Conservation (phyloP, 2,329 filamentous ascomycete genomes). For the Coniochaeta sp. region DNA sequence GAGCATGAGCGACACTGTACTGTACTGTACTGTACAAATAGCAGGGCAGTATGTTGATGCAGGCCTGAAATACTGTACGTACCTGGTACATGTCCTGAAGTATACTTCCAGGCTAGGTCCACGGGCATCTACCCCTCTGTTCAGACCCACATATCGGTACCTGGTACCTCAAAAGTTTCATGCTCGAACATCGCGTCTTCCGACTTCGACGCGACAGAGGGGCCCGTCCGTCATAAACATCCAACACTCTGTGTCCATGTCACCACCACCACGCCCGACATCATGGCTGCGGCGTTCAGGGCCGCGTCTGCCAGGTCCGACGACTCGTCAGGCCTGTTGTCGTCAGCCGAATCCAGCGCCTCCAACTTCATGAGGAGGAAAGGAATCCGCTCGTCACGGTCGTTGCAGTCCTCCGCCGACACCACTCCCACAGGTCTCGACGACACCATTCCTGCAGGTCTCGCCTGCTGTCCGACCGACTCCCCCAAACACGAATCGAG, state of each 20-base stretch:
- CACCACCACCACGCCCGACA: background rate
- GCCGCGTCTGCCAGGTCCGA: background rate
- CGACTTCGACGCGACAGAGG: background rate
- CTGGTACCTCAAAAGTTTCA: no score
- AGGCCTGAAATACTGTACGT: no score
- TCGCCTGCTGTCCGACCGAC: background rate
- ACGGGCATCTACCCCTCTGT: no score
- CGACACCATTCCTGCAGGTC: background rate
- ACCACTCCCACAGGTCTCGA: background rate
- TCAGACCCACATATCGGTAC: no score
- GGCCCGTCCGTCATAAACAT: background rate
- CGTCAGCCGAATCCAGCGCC: background rate
- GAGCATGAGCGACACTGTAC: no score
- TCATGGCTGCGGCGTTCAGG: background rate
- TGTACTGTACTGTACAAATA: no score
- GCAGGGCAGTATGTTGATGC: no score
- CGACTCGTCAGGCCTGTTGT: background rate
- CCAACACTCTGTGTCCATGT: background rate
- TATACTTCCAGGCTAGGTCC: no score
- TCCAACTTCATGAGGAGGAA: background rate
- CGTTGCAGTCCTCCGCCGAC: background rate
- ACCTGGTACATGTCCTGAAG: no score
- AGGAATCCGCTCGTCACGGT: no score
- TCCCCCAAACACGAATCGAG: background rate
- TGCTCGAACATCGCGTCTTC: background rate